A percentile compares a stretch with the other conserved stretches of the same genome.
phyloP scores from a whole-genome alignment of 768 basidiomycete genomes.

The Mycena rebaudengoi region DNA sequence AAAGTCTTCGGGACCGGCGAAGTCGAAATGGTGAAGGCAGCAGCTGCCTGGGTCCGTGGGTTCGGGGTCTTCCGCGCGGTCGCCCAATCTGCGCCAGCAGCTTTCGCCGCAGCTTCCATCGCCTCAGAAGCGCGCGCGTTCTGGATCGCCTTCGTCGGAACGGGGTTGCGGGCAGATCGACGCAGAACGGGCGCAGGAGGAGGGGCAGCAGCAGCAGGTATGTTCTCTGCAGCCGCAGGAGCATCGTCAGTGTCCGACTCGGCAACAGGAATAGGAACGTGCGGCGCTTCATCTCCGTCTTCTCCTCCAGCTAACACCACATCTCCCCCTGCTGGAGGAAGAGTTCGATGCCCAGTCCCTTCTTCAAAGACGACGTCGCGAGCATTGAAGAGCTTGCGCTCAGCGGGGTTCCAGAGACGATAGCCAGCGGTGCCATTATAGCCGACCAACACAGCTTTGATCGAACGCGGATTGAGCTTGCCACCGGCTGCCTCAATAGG shows the following conservation, averaged over 20 bases:
- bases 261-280: background rate
- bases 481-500: no score
- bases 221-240: background rate
- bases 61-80: slow-evolving; percentile 6
- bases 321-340: slow-evolving; percentile 7
- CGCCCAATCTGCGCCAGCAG: slow-evolving; percentile 8
- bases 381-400: slow-evolving; percentile 20
- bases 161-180: background rate
- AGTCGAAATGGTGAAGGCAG: slow-evolving; percentile 1
- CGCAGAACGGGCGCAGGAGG: slow-evolving; percentile 4
- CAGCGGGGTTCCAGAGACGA: slow-evolving; percentile 22
- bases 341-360: slow-evolving; percentile 15
- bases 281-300: background rate
- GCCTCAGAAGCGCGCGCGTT: background rate
- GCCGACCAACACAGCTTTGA: slow-evolving; percentile 31
- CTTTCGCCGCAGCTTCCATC: slow-evolving; percentile 1
- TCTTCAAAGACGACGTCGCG: slow-evolving; percentile 38
- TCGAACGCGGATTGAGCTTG: slow-evolving; percentile 11
- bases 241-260: background rate
- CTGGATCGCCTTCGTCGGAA: background rate
- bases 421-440: slow-evolving; percentile 31
- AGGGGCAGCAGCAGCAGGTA: background rate
- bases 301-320: background rate
- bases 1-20: slow-evolving; percentile 1
- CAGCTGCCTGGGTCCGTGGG: background rate